Conservation (phyloP, 2,329 filamentous ascomycete genomes). For the Talaromyces albobiverticillius region DNA sequence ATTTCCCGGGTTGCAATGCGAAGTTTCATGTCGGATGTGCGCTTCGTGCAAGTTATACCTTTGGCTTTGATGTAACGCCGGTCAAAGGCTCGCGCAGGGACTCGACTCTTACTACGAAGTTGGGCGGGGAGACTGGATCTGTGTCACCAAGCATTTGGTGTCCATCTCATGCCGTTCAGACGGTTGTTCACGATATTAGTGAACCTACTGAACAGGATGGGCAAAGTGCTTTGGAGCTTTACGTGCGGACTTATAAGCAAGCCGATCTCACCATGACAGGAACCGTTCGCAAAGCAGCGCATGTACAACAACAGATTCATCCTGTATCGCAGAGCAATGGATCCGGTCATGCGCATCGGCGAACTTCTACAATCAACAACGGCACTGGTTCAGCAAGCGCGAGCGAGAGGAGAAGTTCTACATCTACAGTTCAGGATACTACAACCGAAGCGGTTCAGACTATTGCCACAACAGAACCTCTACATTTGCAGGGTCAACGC, state of each 20-base stretch:
- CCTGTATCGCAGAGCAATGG: constrained; percentile 26
- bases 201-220: constrained; percentile 70
- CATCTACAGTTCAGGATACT: constrained; percentile 10
- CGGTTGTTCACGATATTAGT: constrained; percentile 72
- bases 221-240: constrained; percentile 80
- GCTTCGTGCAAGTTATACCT: constrained; percentile 72
- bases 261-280: constrained; percentile 87
- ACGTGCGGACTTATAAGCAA: constrained; percentile 87
- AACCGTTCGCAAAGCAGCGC: constrained; percentile 86
- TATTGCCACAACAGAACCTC: constrained; percentile 13
- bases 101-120: constrained; percentile 71
- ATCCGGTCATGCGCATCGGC: constrained; percentile 45
- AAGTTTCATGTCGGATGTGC: constrained; percentile 88
- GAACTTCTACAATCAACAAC: constrained; percentile 55
- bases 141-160: constrained; percentile 89
- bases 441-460: constrained; percentile 19
- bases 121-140: constrained; percentile 77
- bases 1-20: constrained; percentile 52
- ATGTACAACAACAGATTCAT: constrained; percentile 48
- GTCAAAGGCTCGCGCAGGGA: constrained; percentile 87
- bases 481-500: constrained; percentile 18
- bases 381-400: constrained; percentile 17
- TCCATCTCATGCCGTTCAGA: constrained; percentile 78
- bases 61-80: constrained; percentile 87
- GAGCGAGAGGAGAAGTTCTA: constrained; percentile 22